Evolutionary conservation across 116 monocot genomes (phyloP).

Genomic region (Posidonia oceanica): DNA sequence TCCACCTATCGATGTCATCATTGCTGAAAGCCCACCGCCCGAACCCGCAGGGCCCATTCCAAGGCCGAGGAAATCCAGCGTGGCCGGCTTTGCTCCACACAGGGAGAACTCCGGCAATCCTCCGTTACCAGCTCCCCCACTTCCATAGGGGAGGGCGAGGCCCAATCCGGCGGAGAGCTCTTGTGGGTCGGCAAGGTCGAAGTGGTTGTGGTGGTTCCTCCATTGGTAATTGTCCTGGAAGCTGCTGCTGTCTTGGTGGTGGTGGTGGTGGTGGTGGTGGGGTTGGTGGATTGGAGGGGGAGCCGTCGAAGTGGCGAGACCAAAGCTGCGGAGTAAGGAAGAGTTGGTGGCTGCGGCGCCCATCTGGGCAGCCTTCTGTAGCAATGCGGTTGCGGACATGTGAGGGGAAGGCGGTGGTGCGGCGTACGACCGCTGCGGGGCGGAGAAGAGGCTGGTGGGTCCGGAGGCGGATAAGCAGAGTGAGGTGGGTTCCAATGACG

Average conservation of each 20-base stretch:
- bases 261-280: not conserved
- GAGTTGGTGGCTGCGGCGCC: conserved; percentile 30
- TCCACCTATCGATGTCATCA: conserved; percentile 39
- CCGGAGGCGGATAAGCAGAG: conserved; percentile 19
- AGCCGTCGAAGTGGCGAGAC: conserved; percentile 14
- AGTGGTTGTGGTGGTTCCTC: not conserved
- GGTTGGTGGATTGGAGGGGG: conserved; percentile 7
- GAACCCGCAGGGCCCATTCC: conserved; percentile 33
- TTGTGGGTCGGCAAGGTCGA: not conserved
- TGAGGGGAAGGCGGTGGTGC: conserved; percentile 27
- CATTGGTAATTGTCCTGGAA: conserved; percentile 4
- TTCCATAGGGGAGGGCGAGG: conserved; percentile 9
- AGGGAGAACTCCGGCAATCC: conserved; percentile 25
- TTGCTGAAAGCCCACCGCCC: conserved; percentile 34
- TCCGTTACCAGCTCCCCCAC: not conserved
- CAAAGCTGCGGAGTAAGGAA: conserved; percentile 42
- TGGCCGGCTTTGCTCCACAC: conserved; percentile 40
- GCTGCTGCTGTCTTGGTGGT: not conserved
- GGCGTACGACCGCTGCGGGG: conserved; percentile 7
- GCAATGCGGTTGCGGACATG: conserved; percentile 70
- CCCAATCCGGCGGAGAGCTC: conserved; percentile 7
- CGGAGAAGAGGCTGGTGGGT: conserved; percentile 7
- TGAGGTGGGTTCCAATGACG: conserved; percentile 6
- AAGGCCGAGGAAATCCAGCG: conserved; percentile 55
- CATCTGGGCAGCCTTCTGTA: conserved; percentile 67